Base-by-base conservation (phyloP, 2,329 filamentous ascomycete genomes). In the Stachybotrys echinatus region DNA sequence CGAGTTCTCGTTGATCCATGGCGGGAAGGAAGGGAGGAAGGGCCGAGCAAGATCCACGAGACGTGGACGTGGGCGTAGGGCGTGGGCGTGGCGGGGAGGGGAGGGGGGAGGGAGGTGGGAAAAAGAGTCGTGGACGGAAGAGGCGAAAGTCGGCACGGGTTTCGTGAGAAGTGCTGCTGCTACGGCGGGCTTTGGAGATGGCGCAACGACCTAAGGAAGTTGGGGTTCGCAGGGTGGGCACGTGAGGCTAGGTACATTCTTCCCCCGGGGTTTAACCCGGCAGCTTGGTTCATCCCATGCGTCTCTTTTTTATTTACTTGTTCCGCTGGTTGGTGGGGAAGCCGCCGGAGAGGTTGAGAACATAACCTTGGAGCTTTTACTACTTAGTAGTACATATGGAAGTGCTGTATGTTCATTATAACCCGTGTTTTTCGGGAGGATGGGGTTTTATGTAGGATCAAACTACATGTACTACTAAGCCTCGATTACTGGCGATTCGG, bases 1-100 rank as follows among this genome's bases (percentile, higher is more conserved):
- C 82, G 49, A 96, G 87, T 65, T 92, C 88, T 70, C 89, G 89
- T 63, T 85, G 81, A 61, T 95, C 87, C 87, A 95, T 18, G 48
- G 48, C 47, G 38, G 54, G 54, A n/a, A n/a, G n/a, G n/a, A 56
- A 37, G 43, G 23, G 46, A 23, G 39, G 14, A 17, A 23, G 21
- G 21, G 58, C 54, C 47, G 47, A 50, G 22, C 14, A 34, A 14
- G 27, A 34, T 14, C 27, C 14, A 14, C 10, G 21, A 34, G 27
- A 43, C 23, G 37, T 17, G n/a, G 17, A 22, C 23, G 34, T 49
- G 27, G 20, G 12, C 21, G 23, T 8, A 6, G 23, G 40, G 40
- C 40, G 40, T 19, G 40, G 40, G 39, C n/a, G 31, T n/a, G 31
- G 10, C 31, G 47, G 21, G 48, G 38, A 34, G 18, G 49, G 38